Percentiles rank a stretch among this genome's conserved stretches.
Evolutionary conservation across 2,329 filamentous ascomycete species (phyloP).

Genomic region (Microcyclosporella mali): DNA sequence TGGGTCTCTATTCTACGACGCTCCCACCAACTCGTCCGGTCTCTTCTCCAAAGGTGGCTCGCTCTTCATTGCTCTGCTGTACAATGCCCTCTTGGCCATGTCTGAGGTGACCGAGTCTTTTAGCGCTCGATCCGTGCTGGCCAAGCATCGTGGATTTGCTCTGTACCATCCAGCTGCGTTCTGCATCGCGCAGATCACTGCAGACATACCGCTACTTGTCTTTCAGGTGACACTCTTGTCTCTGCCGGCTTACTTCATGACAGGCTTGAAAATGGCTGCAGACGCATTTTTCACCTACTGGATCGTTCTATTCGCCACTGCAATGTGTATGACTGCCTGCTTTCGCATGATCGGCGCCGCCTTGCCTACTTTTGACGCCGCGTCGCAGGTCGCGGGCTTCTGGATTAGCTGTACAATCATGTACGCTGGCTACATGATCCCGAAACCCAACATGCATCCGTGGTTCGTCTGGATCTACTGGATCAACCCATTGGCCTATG

Average conservation of each 20-base stretch:
- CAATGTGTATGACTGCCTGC: slow-evolving; percentile 41
- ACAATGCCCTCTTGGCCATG: slow-evolving; percentile 57
- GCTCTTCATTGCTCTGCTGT: slow-evolving; percentile 59
- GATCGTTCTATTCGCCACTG: slow-evolving; percentile 45
- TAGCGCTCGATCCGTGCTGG: slow-evolving; percentile 40
- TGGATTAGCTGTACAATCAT: slow-evolving; percentile 26
- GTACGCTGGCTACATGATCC: slow-evolving; percentile 31
- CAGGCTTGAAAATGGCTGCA: slow-evolving; percentile 48
- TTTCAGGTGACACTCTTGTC: slow-evolving; percentile 56
- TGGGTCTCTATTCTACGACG: slow-evolving; percentile 63
- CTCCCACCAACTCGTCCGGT: slow-evolving; percentile 51
- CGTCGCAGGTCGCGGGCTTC: slow-evolving; percentile 30
- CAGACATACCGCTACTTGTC: slow-evolving; percentile 49
- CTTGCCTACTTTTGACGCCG: slow-evolving; percentile 28
- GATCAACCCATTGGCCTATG: slow-evolving; percentile 49
- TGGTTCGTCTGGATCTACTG: slow-evolving; percentile 49
- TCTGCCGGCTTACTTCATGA: slow-evolving; percentile 60
- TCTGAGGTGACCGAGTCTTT: slow-evolving; percentile 57
- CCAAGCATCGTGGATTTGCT: slow-evolving; percentile 41
- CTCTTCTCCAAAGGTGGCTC: slow-evolving; percentile 60
- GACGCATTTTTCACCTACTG: slow-evolving; percentile 58
- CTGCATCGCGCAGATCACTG: slow-evolving; percentile 47
- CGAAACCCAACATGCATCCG: slow-evolving; percentile 36
- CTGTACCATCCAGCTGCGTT: slow-evolving; percentile 39
- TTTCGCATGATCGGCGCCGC: slow-evolving; percentile 39